Conservation (phyloP, 169 alveolate species). For the Eimeria acervulina region DNA sequence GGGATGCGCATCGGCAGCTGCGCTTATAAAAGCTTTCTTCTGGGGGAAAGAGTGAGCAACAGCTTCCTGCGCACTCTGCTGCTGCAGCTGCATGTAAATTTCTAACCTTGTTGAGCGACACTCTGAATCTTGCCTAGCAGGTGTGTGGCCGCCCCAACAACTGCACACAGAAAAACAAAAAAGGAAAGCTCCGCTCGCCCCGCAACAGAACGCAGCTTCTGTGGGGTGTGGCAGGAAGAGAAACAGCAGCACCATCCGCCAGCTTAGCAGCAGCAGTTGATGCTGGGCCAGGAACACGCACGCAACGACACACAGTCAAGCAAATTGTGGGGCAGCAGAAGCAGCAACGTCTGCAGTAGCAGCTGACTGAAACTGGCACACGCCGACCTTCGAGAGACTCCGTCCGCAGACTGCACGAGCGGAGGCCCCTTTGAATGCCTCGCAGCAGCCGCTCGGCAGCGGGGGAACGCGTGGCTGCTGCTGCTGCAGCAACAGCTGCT, state of each 20-base stretch:
- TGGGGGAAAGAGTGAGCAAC: too few relatives aligned
- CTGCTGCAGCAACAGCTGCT: conserved; percentile 32
- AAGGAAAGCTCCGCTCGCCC: neutral
- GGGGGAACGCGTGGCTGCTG: conserved; percentile 42
- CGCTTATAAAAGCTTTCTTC: too few relatives aligned
- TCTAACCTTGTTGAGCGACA: neutral
- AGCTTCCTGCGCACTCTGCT: neutral
- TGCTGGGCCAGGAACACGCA: neutral
- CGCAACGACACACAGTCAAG: too few relatives aligned
- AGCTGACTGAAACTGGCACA: too few relatives aligned
- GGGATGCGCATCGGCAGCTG: neutral
- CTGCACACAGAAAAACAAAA: conserved; percentile 11
- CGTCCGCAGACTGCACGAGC: conserved; percentile 43
- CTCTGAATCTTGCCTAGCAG: neutral
- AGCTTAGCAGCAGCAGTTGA: neutral
- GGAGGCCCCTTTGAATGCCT: neutral
- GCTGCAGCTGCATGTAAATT: neutral
- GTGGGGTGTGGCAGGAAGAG: neutral
- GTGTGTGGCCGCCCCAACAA: conserved; percentile 37
- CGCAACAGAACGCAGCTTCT: neutral
- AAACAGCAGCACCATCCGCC: neutral
- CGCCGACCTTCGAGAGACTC: conserved; percentile 25
- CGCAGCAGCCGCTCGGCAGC: conserved; percentile 25
- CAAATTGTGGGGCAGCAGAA: neutral
- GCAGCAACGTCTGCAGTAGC: neutral